phyloP scores from a whole-genome alignment of 352 stramenopile species.

The Globisporangium nagaii region DNA sequence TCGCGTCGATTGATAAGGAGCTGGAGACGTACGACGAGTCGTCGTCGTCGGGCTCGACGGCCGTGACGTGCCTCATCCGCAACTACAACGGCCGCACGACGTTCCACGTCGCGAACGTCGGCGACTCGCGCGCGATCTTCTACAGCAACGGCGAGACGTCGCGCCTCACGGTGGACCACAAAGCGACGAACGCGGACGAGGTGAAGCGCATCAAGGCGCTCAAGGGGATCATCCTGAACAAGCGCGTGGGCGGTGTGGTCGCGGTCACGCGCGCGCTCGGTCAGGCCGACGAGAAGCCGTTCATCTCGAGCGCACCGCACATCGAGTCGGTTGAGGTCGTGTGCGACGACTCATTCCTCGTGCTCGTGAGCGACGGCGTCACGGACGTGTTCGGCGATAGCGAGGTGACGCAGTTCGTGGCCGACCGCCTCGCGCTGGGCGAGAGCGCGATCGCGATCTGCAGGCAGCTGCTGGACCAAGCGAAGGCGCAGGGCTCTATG shows the following conservation, averaged over 20 bases:
- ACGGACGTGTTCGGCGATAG: conserved; percentile 73
- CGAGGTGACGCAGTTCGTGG: conserved; percentile 61
- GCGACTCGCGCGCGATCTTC: conserved; percentile 72
- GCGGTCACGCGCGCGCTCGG: conserved; percentile 70
- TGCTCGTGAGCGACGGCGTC: conserved; percentile 75
- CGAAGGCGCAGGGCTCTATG: conserved; percentile 58
- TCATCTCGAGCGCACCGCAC: conserved; percentile 65
- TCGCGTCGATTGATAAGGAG: conserved; percentile 54
- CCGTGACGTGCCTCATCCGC: conserved; percentile 69
- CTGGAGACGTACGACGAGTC: conserved; percentile 67
- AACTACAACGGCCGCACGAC: conserved; percentile 48
- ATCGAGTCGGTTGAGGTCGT: conserved; percentile 50
- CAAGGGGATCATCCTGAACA: conserved; percentile 82
- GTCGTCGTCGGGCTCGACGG: conserved; percentile 58
- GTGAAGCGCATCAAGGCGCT: conserved; percentile 62
- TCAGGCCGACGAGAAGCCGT: conserved; percentile 79
- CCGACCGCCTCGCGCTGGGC: conserved; percentile 30
- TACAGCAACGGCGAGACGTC: conserved; percentile 40
- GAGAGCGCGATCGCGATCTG: conserved; percentile 53
- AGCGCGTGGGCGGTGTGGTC: conserved; percentile 66
- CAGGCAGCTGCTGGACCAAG: conserved; percentile 58
- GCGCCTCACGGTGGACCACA: conserved; percentile 70
- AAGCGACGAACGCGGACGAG: conserved; percentile 74
- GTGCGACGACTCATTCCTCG: conserved; percentile 49
- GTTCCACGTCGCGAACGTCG: conserved; percentile 74